Evolutionary conservation across 345 rosid species (phyloP), one percentile per base, ranked within the genome.

Genomic region (Kandelia obovata): DNA sequence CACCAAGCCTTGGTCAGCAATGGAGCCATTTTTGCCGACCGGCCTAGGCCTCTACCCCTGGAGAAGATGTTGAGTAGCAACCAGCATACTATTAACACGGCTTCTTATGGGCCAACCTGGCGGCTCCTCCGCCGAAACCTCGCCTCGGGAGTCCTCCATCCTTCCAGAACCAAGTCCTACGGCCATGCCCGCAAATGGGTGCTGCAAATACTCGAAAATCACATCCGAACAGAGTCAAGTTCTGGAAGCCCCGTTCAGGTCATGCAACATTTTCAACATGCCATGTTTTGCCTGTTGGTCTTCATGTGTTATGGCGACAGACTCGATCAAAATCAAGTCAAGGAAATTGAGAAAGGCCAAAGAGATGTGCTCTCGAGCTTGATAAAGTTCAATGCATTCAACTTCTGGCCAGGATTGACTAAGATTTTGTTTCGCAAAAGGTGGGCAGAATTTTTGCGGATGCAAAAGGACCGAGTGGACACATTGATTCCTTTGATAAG

Each of bases 71-170:
- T 10, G 3, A 7, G 27, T 6, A 1, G 56, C 49, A 62, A 74
- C 27, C 65, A 68, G 30, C 58, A 30, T 28, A 62, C 0, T 20
- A 63, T 74, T 13, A 43, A 2, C 32, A 1, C 73, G 0, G 30
- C 77, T 1, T 35, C 17, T 49, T 74, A 74, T 25, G 77, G 77
- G 1, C 53, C 69, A 7, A 74, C 60, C 3, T 68, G 77, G 77
- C 73, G 77, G 7, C 60, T 57, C 43, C 77, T 74, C 51, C 77
- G 69, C 51, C 73, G 77, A 19, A 74, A 74, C 39, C 68, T 74
- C 34, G 56, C 73, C 3, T 43, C 77, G 2, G 69, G 63, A 37
- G 68, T 74, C 37, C 73, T 74, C 30, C 73, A 74, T 34, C 77
- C 77, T 8, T 68, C 73, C 2, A 49, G 77, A 21, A 65, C 63